phyloP scores from a whole-genome alignment of 1,284 basidiomycete genomes.

The Entoloma clypeatum region DNA sequence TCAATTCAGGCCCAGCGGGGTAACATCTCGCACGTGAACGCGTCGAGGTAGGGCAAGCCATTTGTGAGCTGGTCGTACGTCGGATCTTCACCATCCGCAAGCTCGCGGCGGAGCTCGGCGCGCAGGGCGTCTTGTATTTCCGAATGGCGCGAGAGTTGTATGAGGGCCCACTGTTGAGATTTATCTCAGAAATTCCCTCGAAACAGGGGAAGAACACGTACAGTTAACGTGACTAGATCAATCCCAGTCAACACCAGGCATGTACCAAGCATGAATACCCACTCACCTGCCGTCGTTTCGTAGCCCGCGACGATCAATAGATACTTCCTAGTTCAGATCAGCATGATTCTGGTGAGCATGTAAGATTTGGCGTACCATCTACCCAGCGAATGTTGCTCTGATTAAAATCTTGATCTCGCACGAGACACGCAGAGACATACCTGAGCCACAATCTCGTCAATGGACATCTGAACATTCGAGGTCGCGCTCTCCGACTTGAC shows the following conservation, averaged over 20 bases:
- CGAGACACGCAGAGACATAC: neutral
- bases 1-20: conserved; percentile 37
- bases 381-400: no score
- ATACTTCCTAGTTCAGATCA: neutral
- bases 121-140: conserved; percentile 47
- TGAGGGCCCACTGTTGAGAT: conserved; percentile 37
- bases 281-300: conserved; percentile 40
- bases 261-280: neutral
- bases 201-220: conserved; percentile 24
- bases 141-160: conserved; percentile 45
- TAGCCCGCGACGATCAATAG: conserved; percentile 29
- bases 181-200: neutral
- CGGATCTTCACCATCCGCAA: conserved; percentile 31
- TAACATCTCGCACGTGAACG: conserved; percentile 47
- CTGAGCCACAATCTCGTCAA: neutral
- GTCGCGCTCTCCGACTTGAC: neutral
- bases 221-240: conserved; percentile 18
- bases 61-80: conserved; percentile 44
- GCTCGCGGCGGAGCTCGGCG: conserved; percentile 41
- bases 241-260: neutral
- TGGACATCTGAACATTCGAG: neutral
- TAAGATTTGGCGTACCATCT: no score
- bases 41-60: conserved; percentile 50
- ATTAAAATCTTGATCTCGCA: no score
- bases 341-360: neutral